These are phyloP conservation scores for Fraxinus albicans DNA, from an alignment of 305 asterid species.

Conservation along the genomic window DNA sequence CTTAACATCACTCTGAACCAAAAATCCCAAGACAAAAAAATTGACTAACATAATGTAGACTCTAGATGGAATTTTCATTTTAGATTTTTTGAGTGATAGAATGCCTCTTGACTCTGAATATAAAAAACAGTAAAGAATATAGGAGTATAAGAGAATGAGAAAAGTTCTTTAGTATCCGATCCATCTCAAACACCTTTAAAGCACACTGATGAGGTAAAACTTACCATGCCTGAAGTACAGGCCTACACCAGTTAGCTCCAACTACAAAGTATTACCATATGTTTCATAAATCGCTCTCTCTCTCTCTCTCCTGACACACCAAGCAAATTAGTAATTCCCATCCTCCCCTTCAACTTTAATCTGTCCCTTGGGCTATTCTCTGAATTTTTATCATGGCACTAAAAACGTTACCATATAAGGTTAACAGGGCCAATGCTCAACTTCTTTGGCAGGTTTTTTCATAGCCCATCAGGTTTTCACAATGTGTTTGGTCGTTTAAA, in stretches of 20 bases:
- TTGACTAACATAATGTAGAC: not conserved
- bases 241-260: conserved; percentile 1
- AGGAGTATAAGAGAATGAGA: not conserved
- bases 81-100: not conserved
- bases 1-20: not conserved
- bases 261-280: not conserved
- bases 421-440: not conserved
- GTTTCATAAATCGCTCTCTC: not conserved
- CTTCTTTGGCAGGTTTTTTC: not conserved
- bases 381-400: not conserved
- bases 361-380: not conserved
- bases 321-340: not conserved
- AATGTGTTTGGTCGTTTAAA: not conserved
- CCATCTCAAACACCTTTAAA: not conserved
- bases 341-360: not conserved
- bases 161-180: not conserved
- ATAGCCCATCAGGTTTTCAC: not conserved
- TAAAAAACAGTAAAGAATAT: not conserved
- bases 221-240: not conserved
- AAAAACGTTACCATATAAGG: not conserved
- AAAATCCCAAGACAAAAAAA: not conserved
- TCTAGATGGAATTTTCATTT: not conserved
- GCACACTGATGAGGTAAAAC: not conserved
- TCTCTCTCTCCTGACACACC: too few species aligned
- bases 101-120: not conserved